These are phyloP conservation scores for Penicillium italicum DNA, from an alignment of 2,329 filamentous ascomycete species.

Conservation along the genomic window DNA sequence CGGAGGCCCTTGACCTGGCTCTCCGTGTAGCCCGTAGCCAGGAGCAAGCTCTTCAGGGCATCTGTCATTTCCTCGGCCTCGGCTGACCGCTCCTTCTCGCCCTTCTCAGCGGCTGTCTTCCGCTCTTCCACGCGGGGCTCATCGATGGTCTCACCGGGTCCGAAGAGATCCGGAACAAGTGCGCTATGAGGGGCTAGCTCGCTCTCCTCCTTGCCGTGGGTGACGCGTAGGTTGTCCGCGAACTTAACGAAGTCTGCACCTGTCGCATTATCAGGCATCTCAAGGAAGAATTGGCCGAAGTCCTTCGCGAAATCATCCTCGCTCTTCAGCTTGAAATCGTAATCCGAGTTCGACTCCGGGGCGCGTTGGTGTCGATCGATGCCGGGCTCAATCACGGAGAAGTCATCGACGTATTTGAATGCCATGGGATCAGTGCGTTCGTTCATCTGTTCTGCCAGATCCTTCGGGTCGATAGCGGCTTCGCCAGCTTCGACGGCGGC, in stretches of 20 bases:
- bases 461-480: slow-evolving; percentile 66
- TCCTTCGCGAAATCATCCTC: slow-evolving; percentile 60
- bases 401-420: slow-evolving; percentile 76
- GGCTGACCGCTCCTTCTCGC: slow-evolving; percentile 28
- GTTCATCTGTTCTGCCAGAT: slow-evolving; percentile 70
- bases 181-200: slow-evolving; percentile 49
- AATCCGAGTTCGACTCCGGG: slow-evolving; percentile 51
- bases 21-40: slow-evolving; percentile 54
- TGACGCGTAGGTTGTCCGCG: slow-evolving; percentile 48
- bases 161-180: slow-evolving; percentile 52
- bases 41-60: slow-evolving; percentile 50
- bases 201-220: slow-evolving; percentile 49
- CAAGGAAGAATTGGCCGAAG: slow-evolving; percentile 48
- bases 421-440: slow-evolving; percentile 69
- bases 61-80: slow-evolving; percentile 35
- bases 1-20: slow-evolving; percentile 52
- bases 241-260: slow-evolving; percentile 43
- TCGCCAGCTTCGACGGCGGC: slow-evolving; percentile 79
- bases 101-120: slow-evolving; percentile 26
- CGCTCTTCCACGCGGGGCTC: slow-evolving; percentile 26
- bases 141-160: slow-evolving; percentile 38
- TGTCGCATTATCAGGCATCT: slow-evolving; percentile 53
- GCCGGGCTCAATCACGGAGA: slow-evolving; percentile 70
- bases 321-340: slow-evolving; percentile 58
- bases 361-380: slow-evolving; percentile 66